phyloP scores from a whole-genome alignment of 2,329 filamentous ascomycete species.

The Fusarium ramigenum region DNA sequence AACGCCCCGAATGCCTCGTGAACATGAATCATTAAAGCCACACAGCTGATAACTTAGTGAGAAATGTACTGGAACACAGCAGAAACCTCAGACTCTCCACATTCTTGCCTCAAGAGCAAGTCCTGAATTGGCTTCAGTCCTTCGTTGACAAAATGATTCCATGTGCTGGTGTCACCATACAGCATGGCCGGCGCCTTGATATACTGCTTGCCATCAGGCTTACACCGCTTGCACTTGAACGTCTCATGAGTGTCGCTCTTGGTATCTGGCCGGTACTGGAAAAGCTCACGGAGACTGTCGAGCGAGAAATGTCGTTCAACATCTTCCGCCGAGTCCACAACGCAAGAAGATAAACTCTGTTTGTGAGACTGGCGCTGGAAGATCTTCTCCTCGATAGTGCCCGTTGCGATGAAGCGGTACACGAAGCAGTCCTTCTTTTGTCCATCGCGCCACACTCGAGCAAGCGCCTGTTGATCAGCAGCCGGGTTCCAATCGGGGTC shows the following conservation, averaged over 20 bases:
- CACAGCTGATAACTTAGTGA: slow-evolving; percentile 60
- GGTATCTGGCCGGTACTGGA: slow-evolving; percentile 88
- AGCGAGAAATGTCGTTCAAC: slow-evolving; percentile 96
- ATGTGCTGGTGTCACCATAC: slow-evolving; percentile 98
- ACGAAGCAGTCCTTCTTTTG: slow-evolving; percentile 99
- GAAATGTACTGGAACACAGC: slow-evolving; percentile 99
- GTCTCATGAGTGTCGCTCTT: slow-evolving; percentile 96
- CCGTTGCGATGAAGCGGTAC: slow-evolving; percentile 98
- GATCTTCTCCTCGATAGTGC: slow-evolving; percentile 98
- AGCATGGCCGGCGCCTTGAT: slow-evolving; percentile 94
- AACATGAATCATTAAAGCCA: slow-evolving; percentile 23
- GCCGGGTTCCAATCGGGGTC: slow-evolving; percentile 99
- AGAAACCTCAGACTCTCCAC: slow-evolving; percentile 80
- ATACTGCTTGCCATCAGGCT: slow-evolving; percentile 84
- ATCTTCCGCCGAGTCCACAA: slow-evolving; percentile 95
- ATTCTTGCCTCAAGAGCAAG: slow-evolving; percentile 87
- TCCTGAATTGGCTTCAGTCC: slow-evolving; percentile 88
- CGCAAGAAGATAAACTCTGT: slow-evolving; percentile 93
- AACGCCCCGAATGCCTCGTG: slow-evolving; percentile 21
- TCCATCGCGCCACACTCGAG: slow-evolving; percentile 97
- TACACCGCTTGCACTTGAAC: slow-evolving; percentile 97
- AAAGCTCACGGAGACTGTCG: slow-evolving; percentile 89
- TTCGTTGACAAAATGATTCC: slow-evolving; percentile 95
- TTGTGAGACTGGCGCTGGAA: slow-evolving; percentile 99
- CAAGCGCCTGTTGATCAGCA: slow-evolving; percentile 95